phyloP scores from a whole-genome alignment of 768 basidiomycete genomes.

The Gymnopilus dilepis region DNA sequence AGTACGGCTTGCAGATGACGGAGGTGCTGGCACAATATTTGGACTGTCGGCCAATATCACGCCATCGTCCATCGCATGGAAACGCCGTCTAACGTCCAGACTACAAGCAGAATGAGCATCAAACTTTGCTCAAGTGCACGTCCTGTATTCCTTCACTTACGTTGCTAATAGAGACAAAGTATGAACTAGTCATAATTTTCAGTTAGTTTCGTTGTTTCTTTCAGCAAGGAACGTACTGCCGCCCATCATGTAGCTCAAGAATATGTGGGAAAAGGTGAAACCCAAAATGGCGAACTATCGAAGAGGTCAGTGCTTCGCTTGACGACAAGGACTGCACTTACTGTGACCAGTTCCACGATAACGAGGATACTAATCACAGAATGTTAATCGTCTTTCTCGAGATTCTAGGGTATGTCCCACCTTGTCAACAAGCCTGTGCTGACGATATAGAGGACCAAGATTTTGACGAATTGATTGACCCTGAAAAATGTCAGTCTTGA shows the following conservation, averaged over 20 bases:
- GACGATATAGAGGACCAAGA: conserved; percentile 12
- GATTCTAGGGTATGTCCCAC: background rate
- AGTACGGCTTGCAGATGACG: too few relatives aligned
- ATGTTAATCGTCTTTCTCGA: background rate
- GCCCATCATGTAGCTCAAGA: conserved; percentile 2
- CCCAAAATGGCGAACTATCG: background rate
- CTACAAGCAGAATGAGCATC: background rate
- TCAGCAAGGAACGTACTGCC: background rate
- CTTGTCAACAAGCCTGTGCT: conserved; percentile 16
- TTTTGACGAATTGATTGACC: conserved; percentile 13
- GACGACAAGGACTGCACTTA: background rate
- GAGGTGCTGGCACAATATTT: too few relatives aligned
- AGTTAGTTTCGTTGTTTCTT: too few relatives aligned
- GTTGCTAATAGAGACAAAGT: conserved; percentile 2
- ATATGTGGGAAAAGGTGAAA: background rate
- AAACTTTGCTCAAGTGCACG: background rate
- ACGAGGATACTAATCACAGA: background rate
- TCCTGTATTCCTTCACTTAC: background rate
- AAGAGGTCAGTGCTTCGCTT: background rate
- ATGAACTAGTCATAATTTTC: background rate
- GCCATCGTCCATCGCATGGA: background rate
- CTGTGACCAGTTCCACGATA: background rate
- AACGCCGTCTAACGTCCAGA: background rate
- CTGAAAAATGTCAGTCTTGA: background rate
- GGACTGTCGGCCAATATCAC: background rate